phyloP scores from a whole-genome alignment of 2,329 filamentous ascomycete genomes.

The Aspergillus sp. region DNA sequence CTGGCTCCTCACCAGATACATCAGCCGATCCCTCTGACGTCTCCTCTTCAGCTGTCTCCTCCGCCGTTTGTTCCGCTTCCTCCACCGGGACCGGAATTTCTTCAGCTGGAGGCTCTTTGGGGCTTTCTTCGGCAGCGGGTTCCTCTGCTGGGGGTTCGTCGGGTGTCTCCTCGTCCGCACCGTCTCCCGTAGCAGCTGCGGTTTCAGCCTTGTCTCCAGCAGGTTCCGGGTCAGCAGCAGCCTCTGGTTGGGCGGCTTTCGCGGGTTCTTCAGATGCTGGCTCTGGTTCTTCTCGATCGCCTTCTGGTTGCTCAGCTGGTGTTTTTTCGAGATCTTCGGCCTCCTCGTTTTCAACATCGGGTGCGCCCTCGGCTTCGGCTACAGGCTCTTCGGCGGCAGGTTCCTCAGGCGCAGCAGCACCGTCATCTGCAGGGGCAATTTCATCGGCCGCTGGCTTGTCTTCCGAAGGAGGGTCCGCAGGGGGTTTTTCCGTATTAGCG shows the following conservation, averaged over 20 bases:
- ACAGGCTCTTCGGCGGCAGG: conserved; percentile 8
- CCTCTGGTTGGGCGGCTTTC: conserved; percentile 4
- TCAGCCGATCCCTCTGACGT: background rate
- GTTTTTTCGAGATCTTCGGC: background rate
- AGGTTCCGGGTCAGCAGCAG: conserved; percentile 7
- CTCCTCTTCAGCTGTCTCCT: conserved; percentile 7
- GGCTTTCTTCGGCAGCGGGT: conserved; percentile 7
- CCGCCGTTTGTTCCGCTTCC: background rate
- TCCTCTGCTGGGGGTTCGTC: conserved; percentile 10
- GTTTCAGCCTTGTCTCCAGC: conserved; percentile 6
- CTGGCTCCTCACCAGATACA: background rate
- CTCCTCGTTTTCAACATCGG: background rate
- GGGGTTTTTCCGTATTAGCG: background rate
- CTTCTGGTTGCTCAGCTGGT: background rate
- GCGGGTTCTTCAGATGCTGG: conserved; percentile 4
- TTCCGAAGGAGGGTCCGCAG: conserved; percentile 1
- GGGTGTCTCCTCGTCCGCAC: background rate
- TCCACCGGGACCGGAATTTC: conserved; percentile 6
- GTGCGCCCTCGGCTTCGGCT: background rate
- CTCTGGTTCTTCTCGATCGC: background rate
- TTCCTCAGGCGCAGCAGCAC: conserved; percentile 6
- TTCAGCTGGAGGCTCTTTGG: conserved; percentile 9
- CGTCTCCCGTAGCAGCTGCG: background rate
- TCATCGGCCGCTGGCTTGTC: conserved; percentile 3
- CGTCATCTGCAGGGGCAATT: background rate